Evolutionary conservation across 352 stramenopile genomes (phyloP).

Genomic region (Pythium coloratum): DNA sequence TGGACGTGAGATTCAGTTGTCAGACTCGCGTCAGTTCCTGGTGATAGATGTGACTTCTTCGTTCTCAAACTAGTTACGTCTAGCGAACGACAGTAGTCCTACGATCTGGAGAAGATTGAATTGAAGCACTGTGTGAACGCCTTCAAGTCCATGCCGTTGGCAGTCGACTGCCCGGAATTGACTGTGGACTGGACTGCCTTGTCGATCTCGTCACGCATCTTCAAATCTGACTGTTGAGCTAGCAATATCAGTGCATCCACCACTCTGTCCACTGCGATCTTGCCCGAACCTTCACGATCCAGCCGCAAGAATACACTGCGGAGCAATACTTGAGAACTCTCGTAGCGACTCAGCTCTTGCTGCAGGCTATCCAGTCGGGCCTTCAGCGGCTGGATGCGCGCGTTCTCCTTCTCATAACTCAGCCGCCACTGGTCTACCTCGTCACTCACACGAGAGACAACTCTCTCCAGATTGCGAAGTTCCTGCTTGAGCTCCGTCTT

Average conservation of each 20-base stretch:
- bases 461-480: slow-evolving; percentile 39
- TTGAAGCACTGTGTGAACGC: slow-evolving; percentile 19
- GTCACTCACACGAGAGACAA: slow-evolving; percentile 34
- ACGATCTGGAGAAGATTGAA: not conserved
- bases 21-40: too few relatives aligned
- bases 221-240: slow-evolving; percentile 7
- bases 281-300: slow-evolving; percentile 18
- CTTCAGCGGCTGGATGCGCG: slow-evolving; percentile 39
- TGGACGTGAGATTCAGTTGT: too few relatives aligned
- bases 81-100: too few relatives aligned
- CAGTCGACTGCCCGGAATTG: not conserved
- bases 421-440: slow-evolving; percentile 45
- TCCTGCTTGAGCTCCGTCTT: slow-evolving; percentile 48
- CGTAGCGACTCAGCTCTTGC: slow-evolving; percentile 26
- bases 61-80: too few relatives aligned
- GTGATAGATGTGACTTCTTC: too few relatives aligned
- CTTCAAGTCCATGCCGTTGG: slow-evolving; percentile 6
- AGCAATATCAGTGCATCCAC: slow-evolving; percentile 27
- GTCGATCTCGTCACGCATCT: not conserved
- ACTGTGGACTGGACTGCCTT: not conserved
- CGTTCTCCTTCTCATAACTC: slow-evolving; percentile 48
- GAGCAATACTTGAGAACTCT: slow-evolving; percentile 33
- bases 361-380: slow-evolving; percentile 32
- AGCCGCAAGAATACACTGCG: slow-evolving; percentile 37
- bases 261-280: slow-evolving; percentile 16